Conservation (phyloP, 1,284 basidiomycete genomes). For the Naganishia cerealis region DNA sequence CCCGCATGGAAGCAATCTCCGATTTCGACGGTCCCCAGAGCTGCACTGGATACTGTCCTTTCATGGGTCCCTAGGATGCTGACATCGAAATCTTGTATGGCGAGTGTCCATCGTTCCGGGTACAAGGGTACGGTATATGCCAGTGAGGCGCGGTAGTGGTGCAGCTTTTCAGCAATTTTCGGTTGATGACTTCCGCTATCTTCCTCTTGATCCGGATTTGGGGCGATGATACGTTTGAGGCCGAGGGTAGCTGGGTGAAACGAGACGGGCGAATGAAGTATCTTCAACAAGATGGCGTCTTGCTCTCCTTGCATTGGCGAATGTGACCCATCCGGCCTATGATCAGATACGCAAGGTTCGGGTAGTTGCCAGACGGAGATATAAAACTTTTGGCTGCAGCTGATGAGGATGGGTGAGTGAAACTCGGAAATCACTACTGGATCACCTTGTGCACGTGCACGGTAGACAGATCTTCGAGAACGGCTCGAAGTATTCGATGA, state of each 20-base stretch:
- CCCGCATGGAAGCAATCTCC: conserved; percentile 47
- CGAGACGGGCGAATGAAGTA: conserved; percentile 49
- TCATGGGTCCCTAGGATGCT: conserved; percentile 19
- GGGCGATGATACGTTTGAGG: neutral
- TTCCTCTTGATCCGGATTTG: neutral
- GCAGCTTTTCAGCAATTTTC: neutral
- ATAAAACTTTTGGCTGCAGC: conserved; percentile 47
- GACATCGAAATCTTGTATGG: conserved; percentile 50
- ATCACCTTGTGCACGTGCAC: conserved; percentile 37
- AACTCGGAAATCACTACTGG: conserved; percentile 46
- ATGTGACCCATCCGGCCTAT: conserved; percentile 14
- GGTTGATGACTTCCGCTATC: neutral
- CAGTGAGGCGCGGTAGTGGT: conserved; percentile 43
- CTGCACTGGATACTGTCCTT: too few relatives aligned
- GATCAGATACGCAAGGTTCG: neutral
- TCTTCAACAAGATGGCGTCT: conserved; percentile 39
- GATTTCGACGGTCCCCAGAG: conserved; percentile 33
- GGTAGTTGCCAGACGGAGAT: conserved; percentile 42
- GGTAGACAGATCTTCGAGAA: conserved; percentile 11
- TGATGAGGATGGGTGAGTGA: conserved; percentile 45
- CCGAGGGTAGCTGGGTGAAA: conserved; percentile 50
- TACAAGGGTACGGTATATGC: conserved; percentile 52
- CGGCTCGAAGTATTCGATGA: conserved; percentile 11
- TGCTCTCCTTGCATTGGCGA: neutral
- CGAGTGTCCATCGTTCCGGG: conserved; percentile 51